Conservation (phyloP, 2,329 filamentous ascomycete species). For the Gaeumannomyces sp. region DNA sequence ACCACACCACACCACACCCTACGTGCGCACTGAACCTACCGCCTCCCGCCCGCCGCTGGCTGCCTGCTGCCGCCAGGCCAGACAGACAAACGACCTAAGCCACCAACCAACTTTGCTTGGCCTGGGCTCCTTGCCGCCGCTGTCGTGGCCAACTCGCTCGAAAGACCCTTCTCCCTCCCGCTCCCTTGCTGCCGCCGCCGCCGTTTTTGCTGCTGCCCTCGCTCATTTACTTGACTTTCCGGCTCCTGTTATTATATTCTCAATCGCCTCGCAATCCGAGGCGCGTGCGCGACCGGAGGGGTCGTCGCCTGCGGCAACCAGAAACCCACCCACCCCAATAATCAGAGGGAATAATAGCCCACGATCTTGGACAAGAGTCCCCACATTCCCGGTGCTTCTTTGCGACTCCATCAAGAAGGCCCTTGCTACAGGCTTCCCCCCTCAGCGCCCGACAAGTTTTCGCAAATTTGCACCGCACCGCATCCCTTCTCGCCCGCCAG, state of each 20-base stretch:
- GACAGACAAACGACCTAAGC: not conserved
- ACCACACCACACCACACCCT: not conserved
- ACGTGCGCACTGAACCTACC: no score
- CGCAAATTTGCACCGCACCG: slow-evolving; percentile 1
- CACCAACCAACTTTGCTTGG: slow-evolving; percentile 1
- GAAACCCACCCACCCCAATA: slow-evolving; percentile 6
- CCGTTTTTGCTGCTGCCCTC: not conserved
- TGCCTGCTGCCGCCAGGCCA: slow-evolving; percentile 3
- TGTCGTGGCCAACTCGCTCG: slow-evolving; percentile 8
- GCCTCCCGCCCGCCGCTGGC: not conserved
- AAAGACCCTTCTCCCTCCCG: not conserved
- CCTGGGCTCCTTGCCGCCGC: slow-evolving; percentile 1
- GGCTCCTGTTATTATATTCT: not conserved
- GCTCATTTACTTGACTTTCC: slow-evolving; percentile 6
- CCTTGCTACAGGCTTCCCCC: not conserved
- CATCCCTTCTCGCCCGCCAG: not conserved
- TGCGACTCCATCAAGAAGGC: not conserved
- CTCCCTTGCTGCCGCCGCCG: no score
- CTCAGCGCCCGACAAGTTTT: not conserved
- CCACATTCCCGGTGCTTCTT: not conserved
- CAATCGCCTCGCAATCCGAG: not conserved
- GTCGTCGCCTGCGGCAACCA: slow-evolving; percentile 1
- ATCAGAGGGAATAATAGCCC: not conserved
- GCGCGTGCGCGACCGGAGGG: not conserved
- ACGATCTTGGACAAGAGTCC: not conserved